Base-by-base conservation (phyloP, 352 stramenopile genomes). In the Blastocystis hominis region DNA sequence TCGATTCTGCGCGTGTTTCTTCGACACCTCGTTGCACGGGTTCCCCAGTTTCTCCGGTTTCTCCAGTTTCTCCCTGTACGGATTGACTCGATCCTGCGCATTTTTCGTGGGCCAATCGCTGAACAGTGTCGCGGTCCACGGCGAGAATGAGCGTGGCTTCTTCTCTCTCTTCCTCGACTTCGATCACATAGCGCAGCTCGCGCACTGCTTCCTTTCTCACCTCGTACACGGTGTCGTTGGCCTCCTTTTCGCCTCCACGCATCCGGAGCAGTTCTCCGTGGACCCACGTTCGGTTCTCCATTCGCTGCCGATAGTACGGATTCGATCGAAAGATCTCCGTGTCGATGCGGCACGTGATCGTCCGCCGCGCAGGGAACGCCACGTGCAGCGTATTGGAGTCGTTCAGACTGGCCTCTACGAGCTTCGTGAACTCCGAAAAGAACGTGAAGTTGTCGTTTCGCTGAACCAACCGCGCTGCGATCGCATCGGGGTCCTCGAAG, bases 151-250 rank as follows among this genome's bases (percentile, higher is more conserved):
- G 38, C 6, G 17, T 13, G 2, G 62, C 15, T 40, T 38, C 62
- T 34, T 53, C 50, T 30, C 17, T 20, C 2, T 20, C 2, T 34
- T 84, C 72, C 0, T 20, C 50, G 17, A 66, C 4, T 13, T 44
- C 24, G 72, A 84, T 84, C 24, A 17, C 20, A 46, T 66, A 84
- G 10, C 72, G 72, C 44, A 84, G n/a, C 2, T 84, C 72, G 13
- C 44, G 30, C n/a, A 84, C 50, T 3, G 30, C 55, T 20, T 63
- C 47, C 53, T 13, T 24, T 4, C 46, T 53, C 20, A 84, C 50
- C 24, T 53, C 6, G 36, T 68, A 68, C 30, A 68, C 55, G 0
- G 66, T 77, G n/a, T 53, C 44, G 6, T 77, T 53, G 13, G 13
- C 24, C 10, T 61, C 50, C 3, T 53, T 46, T 56, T 75, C n/a